A percentile compares a stretch with the other conserved stretches of the same genome.
Conservation (phyloP, 202 grass and related monocot species). For the Zizania palustris region DNA sequence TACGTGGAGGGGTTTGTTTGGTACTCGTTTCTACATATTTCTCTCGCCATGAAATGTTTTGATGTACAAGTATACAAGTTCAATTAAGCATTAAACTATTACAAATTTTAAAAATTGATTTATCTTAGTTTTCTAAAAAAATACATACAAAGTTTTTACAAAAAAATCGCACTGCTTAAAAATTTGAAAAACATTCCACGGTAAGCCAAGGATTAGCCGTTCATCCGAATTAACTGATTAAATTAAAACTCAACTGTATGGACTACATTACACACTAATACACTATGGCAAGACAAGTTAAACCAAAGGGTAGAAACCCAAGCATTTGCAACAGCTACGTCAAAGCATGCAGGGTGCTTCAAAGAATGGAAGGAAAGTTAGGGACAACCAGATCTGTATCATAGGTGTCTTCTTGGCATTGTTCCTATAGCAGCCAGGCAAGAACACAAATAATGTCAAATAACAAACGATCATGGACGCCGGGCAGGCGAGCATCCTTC, state of each 20-base stretch:
- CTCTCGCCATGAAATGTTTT: too few relatives aligned
- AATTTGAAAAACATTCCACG: too few relatives aligned
- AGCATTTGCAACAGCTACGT: slow-evolving; percentile 59
- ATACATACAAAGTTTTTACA: too few relatives aligned
- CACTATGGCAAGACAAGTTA: slow-evolving; percentile 50
- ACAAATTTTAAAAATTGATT: too few relatives aligned
- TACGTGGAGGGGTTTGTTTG: too few relatives aligned
- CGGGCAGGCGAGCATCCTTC: slow-evolving; percentile 22
- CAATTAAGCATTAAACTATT: too few relatives aligned
- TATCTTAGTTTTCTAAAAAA: too few relatives aligned
- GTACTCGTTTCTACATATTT: too few relatives aligned
- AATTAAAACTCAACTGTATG: slow-evolving; percentile 51
- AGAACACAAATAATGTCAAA: slow-evolving; percentile 72
- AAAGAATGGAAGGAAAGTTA: slow-evolving; percentile 75
- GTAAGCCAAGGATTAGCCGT: too few relatives aligned
- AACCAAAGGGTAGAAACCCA: slow-evolving; percentile 47
- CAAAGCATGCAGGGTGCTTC: slow-evolving; percentile 72
- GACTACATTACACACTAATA: slow-evolving; percentile 62
- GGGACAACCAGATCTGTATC: slow-evolving; percentile 60
- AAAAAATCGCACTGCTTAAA: too few relatives aligned
- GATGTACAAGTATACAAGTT: too few relatives aligned
- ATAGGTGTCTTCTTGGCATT: slow-evolving; percentile 62
- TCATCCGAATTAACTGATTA: slow-evolving; percentile 39
- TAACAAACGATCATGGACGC: slow-evolving; percentile 44
- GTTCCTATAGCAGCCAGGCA: slow-evolving; percentile 81